Base-by-base conservation (phyloP, 2,329 filamentous ascomycete genomes). In the Diaporthe australafricana region DNA sequence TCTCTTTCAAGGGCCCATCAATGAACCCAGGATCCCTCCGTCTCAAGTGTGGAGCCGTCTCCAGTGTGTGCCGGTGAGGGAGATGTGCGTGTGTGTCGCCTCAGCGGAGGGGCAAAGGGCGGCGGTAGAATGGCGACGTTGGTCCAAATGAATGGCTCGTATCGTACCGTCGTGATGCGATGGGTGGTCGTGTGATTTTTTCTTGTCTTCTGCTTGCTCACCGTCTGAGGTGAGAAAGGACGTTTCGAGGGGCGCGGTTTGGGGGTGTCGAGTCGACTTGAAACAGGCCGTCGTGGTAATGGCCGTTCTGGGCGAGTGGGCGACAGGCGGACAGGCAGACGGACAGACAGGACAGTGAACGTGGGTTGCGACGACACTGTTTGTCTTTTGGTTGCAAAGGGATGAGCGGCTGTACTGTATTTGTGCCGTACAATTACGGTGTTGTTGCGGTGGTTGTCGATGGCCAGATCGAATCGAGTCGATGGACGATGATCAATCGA, bases 271-370 rank as follows among this genome's bases (percentile, higher is more conserved):
- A 69, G 56, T 56, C 57, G 69, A 66, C 52, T 69, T 71, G 70
- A 73, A 70, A 72, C 72, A 73, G 72, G 72, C 70, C 70, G 65
- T 65, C 65, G 69, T 69, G 56, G 65, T 22, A 53, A 53, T 55
- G 72, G 56, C 65, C 72, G 42, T 56, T 68, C 53, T 69, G 53
- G 67, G 67, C 45, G 57, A 27, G 60, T 63, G 32, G 38, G 55
- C 20, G 40, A 16, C 42, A 8, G 35, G 38, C 55, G 16, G 55
- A 22, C 52, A 3, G 55, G 14, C n/a, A 1, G 35, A 62, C 40
- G 30, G 40, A 14, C 38, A 8, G 55, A 17, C n/a, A 20, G 40
- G 40, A 42, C 55, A 42, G 38, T 57, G 35, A 27, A 14, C 22
- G 55, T 16, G 22, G 35, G 35, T 38, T 40, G 8, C 22, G 11